These are phyloP conservation scores for Ogataea pignaliae DNA, from an alignment of 805 yeast species.

Conservation along the genomic window DNA sequence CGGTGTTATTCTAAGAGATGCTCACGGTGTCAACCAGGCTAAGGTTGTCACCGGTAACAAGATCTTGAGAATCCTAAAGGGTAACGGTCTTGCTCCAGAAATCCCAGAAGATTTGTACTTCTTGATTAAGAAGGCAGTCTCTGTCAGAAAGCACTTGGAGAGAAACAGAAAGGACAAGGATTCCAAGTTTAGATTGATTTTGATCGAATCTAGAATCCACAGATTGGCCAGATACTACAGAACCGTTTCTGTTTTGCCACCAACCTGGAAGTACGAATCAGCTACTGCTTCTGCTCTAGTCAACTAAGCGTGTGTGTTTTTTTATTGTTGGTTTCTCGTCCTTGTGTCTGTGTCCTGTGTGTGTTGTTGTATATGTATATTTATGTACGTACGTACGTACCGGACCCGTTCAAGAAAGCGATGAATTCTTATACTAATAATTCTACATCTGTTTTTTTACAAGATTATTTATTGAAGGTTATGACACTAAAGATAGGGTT, in stretches of 20 bases:
- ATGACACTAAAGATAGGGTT: no score
- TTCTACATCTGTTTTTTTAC: no score
- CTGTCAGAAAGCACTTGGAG: constrained; percentile 99
- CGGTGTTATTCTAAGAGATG: constrained; percentile 99
- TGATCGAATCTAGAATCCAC: constrained; percentile 99
- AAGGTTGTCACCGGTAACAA: constrained; percentile 98
- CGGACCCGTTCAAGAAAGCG: background rate
- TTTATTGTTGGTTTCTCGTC: background rate
- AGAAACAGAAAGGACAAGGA: constrained; percentile 99
- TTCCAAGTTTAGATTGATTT: constrained; percentile 99
- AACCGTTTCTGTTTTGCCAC: constrained; percentile 98
- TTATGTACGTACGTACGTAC: constrained; percentile 4
- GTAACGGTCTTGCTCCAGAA: constrained; percentile 99
- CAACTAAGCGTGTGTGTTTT: constrained; percentile 64
- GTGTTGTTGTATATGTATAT: constrained; percentile 15
- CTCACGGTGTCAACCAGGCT: constrained; percentile 99
- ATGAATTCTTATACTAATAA: no score
- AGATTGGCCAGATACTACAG: constrained; percentile 99
- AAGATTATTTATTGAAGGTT: no score
- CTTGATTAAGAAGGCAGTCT: constrained; percentile 98
- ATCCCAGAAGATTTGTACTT: constrained; percentile 99
- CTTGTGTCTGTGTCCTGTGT: constrained; percentile 9
- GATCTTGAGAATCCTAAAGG: constrained; percentile 97
- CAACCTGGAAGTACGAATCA: constrained; percentile 99
- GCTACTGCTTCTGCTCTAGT: constrained; percentile 99